Percentiles rank a stretch among this genome's conserved stretches.
phyloP scores from a whole-genome alignment of 768 basidiomycete genomes.

The Mycena alexandri region DNA sequence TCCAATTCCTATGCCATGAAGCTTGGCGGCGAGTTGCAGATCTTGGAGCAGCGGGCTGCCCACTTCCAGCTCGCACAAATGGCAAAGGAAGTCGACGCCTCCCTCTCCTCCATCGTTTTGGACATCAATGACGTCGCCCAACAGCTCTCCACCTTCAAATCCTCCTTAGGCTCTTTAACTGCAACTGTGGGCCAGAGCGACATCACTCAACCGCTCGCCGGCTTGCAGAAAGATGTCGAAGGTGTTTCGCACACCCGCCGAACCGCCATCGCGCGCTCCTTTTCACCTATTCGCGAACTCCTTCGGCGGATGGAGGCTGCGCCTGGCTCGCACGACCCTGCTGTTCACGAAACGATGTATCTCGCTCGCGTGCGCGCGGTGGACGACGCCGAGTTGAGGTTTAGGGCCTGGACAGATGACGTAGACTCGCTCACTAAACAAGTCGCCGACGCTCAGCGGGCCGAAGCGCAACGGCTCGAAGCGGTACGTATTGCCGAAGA shows the following conservation, averaged over 20 bases:
- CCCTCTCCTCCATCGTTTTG: slow-evolving; percentile 51
- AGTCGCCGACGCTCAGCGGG: slow-evolving; percentile 56
- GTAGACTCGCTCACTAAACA: slow-evolving; percentile 54
- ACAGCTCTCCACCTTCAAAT: slow-evolving; percentile 56
- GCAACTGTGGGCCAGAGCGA: slow-evolving; percentile 44
- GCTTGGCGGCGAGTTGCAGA: slow-evolving; percentile 67
- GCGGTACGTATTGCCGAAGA: slow-evolving; percentile 51
- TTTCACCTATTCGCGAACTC: slow-evolving; percentile 67
- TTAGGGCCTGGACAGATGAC: slow-evolving; percentile 63
- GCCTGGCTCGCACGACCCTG: slow-evolving; percentile 57
- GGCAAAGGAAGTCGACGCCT: slow-evolving; percentile 65
- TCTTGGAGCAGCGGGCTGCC: slow-evolving; percentile 59
- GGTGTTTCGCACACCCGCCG: slow-evolving; percentile 49
- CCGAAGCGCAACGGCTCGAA: slow-evolving; percentile 57
- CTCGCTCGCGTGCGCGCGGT: slow-evolving; percentile 61
- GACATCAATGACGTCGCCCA: slow-evolving; percentile 55
- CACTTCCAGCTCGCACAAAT: slow-evolving; percentile 66
- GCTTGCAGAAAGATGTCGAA: slow-evolving; percentile 54
- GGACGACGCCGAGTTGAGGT: slow-evolving; percentile 63
- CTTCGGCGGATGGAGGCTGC: slow-evolving; percentile 67
- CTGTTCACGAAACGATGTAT: slow-evolving; percentile 62
- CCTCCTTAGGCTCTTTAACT: slow-evolving; percentile 50
- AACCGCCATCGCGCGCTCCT: slow-evolving; percentile 56
- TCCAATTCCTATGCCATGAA: slow-evolving; percentile 77
- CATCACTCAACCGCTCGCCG: slow-evolving; percentile 51